A percentile compares a stretch with the other conserved stretches of the same genome.
These are phyloP conservation scores for Rhizophagus sp. DNA, from an alignment of 192 early-diverging fungal species.

Conservation along the genomic window DNA sequence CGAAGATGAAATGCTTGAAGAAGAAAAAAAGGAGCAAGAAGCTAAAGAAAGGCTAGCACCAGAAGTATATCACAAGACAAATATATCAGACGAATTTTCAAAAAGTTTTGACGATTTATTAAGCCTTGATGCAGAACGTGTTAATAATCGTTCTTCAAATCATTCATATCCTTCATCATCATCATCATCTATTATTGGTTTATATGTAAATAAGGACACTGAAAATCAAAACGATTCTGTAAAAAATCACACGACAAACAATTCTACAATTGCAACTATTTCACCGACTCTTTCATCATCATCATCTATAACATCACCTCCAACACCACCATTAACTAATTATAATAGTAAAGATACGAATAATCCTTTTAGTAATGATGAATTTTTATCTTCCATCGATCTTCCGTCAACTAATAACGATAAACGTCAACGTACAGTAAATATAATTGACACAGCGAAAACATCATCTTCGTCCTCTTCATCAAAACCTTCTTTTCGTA, in stretches of 20 bases:
- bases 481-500: not conserved
- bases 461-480: not conserved
- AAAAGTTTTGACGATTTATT: conserved; percentile 25
- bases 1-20: conserved; percentile 1
- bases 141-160: not conserved
- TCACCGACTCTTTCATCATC: conserved; percentile 6
- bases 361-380: conserved; percentile 5
- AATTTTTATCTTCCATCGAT: not conserved
- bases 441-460: not conserved
- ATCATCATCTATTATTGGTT: conserved; percentile 12
- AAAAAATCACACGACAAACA: not conserved
- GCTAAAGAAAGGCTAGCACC: conserved; percentile 16
- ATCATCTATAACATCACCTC: not conserved
- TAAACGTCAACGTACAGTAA: not conserved
- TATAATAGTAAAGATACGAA: conserved; percentile 2
- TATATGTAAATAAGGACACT: conserved; percentile 19
- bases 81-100: conserved; percentile 24
- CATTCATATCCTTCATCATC: conserved; percentile 15
- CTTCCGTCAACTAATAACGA: not conserved
- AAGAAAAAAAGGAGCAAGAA: conserved; percentile 6
- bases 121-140: conserved; percentile 1
- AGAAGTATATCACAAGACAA: conserved; percentile 18
- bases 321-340: not conserved
- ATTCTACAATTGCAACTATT: not conserved
- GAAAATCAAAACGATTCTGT: not conserved